phyloP scores from a whole-genome alignment of 805 yeast genomes.

The Torulaspora indica region DNA sequence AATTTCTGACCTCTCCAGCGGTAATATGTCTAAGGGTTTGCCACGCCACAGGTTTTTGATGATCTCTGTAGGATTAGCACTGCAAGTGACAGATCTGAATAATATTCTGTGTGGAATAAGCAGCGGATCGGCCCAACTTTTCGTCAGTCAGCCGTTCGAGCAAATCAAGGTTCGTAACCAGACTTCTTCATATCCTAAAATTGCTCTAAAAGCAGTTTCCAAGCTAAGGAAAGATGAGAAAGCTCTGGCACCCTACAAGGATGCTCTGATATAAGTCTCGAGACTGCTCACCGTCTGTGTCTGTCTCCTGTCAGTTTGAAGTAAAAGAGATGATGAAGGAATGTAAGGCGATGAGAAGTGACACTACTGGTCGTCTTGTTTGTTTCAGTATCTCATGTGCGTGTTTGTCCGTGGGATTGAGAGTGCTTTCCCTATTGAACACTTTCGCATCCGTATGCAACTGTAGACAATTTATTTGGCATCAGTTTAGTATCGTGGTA shows the following conservation, averaged over 20 bases:
- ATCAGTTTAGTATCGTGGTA: background rate
- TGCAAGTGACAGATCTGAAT: background rate
- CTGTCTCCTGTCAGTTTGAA: background rate
- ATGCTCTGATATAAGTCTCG: background rate
- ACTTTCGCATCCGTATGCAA: background rate
- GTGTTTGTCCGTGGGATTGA: background rate
- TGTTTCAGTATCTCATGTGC: background rate
- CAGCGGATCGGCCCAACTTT: background rate
- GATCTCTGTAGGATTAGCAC: background rate
- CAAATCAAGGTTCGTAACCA: background rate
- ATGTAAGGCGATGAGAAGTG: background rate
- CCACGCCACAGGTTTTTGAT: background rate
- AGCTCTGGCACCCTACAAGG: background rate
- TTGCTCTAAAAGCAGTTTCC: background rate
- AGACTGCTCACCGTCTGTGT: background rate
- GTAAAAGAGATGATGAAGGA: background rate
- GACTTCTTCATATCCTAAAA: background rate
- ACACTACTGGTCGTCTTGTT: background rate
- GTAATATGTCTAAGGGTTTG: background rate
- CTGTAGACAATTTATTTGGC: background rate
- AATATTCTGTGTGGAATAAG: background rate
- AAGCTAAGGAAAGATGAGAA: background rate
- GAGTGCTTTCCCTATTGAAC: background rate
- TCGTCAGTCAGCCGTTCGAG: background rate
- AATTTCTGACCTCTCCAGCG: background rate